phyloP scores from a whole-genome alignment of 345 rosid species.

The Physaria fendleri region DNA sequence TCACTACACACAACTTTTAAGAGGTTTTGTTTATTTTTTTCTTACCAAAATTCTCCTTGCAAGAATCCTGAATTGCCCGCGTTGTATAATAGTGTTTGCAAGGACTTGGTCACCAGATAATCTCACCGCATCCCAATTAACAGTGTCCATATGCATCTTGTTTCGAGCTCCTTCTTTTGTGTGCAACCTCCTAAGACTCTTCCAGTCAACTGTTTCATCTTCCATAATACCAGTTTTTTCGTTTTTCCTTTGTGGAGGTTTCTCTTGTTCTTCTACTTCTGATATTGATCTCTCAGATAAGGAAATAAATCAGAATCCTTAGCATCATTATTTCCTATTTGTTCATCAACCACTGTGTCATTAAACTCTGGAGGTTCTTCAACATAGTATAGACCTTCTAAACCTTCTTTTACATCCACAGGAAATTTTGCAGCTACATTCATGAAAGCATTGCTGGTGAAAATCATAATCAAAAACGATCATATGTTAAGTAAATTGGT shows the following conservation, averaged over 20 bases:
- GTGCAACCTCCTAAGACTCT: slow-evolving; percentile 29
- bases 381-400: too few species aligned
- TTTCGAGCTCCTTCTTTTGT: slow-evolving; percentile 27
- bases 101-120: slow-evolving; percentile 24
- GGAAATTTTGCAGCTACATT: too few species aligned
- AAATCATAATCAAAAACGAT: too few species aligned
- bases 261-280: background rate
- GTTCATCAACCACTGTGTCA: too few species aligned
- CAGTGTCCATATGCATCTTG: slow-evolving; percentile 39
- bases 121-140: slow-evolving; percentile 58
- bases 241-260: slow-evolving; percentile 11
- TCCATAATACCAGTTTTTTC: background rate
- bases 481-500: too few species aligned
- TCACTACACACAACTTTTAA: too few species aligned
- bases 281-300: background rate
- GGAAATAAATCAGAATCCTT: too few species aligned
- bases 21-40: background rate
- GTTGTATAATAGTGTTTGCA: slow-evolving; percentile 31
- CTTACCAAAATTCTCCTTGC: slow-evolving; percentile 45
- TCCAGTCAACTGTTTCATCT: slow-evolving; percentile 40
- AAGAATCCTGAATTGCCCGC: slow-evolving; percentile 46
- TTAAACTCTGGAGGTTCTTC: too few species aligned
- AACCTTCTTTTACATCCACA: too few species aligned
- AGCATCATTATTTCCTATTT: too few species aligned
- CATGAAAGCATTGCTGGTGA: too few species aligned